Evolutionary conservation across 495 filamentous ascomycete species (phyloP), one percentile per base, ranked within the genome.

Genomic region (Aspergillus sclerotiicarbonarius): DNA sequence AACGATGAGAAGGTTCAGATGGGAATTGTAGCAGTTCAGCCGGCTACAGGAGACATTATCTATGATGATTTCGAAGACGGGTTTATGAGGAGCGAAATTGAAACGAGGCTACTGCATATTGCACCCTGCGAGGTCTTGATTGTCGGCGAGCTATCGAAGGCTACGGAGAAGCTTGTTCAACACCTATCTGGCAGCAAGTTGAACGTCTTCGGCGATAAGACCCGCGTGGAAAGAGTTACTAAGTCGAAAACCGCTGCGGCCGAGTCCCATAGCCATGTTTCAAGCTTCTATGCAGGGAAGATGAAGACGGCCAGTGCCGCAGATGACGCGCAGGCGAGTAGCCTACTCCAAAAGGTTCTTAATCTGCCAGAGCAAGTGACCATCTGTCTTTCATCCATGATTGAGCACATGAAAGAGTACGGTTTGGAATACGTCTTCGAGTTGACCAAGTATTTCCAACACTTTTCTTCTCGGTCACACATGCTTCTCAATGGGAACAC

Each of bases 401-500:
- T 99, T 59, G 90, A 84, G 8, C 92, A 99, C 66, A 79, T 99
- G 72, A 85, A 87, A 25, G 92, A 95, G 53, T 99, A 98, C 60
- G 92, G 92, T 1, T 79, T 99, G 41, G 88, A 99, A 67, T 92
- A 99, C 74, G 90, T 99, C 35, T 96, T 99, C 62, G 89, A 96
- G 66, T 72, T 99, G 32, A 98, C 94, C 8, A 96, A 96, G 60
- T 96, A 98, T 67, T 99, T 99, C 71, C 89, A 98, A 66, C 90
- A 92, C 0, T 99, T 99, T 71, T 96, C 90, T 64, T 90, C 93
- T 2, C 80, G 94, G 29, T 91, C 92, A 13, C 91, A 97, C 63
- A 98, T 99, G 94, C 78, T 98, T 4, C 79, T 99, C 58, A 97
- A 96, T 64, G 94, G 92, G 16, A 99, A 96, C 55, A 99, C 92